These are phyloP conservation scores for Agaricus subrufescens DNA, from an alignment of 768 basidiomycete species.

Conservation along the genomic window DNA sequence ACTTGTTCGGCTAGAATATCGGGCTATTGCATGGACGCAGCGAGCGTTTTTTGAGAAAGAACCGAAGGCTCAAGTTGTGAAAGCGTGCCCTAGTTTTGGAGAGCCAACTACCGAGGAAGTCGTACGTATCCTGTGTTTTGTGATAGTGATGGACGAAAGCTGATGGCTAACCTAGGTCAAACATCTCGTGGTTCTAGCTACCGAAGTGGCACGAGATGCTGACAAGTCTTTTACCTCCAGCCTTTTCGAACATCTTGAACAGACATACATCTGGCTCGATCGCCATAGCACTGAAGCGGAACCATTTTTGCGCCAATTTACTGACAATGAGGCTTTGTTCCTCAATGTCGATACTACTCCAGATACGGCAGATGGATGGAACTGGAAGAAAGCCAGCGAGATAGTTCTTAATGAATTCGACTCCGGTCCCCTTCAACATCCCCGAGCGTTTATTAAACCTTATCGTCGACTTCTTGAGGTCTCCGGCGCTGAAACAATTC, in stretches of 20 bases:
- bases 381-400: constrained; percentile 23
- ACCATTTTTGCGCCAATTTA: neutral
- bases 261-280: constrained; percentile 20
- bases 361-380: constrained; percentile 32
- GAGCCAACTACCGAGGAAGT: constrained; percentile 17
- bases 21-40: constrained; percentile 22
- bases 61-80: constrained; percentile 11
- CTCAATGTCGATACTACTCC: constrained; percentile 41
- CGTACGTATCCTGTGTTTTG: constrained; percentile 9
- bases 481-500: constrained; percentile 27
- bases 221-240: neutral
- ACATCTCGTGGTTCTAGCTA: constrained; percentile 14
- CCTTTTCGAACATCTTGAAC: constrained; percentile 15
- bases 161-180: constrained; percentile 8
- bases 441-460: constrained; percentile 27
- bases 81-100: constrained; percentile 15
- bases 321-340: constrained; percentile 27
- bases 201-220: constrained; percentile 12
- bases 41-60: constrained; percentile 12
- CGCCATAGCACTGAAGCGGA: constrained; percentile 3
- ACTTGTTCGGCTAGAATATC: constrained; percentile 14
- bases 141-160: neutral
- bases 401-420: constrained; percentile 34
- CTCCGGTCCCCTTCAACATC: constrained; percentile 21
- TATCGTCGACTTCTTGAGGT: constrained; percentile 27